A percentile compares a stretch with the other conserved stretches of the same genome.
These are phyloP conservation scores for Mucor lusitanicus DNA, from an alignment of 371 early-diverging fungal species.

Conservation along the genomic window DNA sequence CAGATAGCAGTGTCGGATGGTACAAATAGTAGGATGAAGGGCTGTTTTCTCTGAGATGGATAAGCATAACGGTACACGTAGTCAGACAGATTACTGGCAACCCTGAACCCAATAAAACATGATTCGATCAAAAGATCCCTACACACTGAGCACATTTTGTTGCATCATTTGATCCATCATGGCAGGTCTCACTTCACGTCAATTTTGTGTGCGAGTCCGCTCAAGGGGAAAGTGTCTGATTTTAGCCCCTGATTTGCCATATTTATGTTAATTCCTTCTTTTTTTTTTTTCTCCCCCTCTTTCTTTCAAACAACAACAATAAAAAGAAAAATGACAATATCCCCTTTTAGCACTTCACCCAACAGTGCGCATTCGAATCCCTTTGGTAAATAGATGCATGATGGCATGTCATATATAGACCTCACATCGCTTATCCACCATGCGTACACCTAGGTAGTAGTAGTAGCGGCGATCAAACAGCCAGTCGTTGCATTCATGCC, in stretches of 20 bases:
- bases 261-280: constrained; percentile 4
- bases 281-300: not conserved
- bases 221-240: not conserved
- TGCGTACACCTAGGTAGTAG: not conserved
- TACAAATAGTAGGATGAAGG: no score
- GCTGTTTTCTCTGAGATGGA: no score
- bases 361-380: not conserved
- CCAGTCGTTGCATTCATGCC: constrained; percentile 55
- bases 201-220: not conserved
- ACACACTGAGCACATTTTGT: no score
- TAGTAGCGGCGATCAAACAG: not conserved
- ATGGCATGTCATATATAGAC: not conserved
- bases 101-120: no score
- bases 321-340: not conserved
- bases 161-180: no score
- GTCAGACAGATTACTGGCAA: no score
- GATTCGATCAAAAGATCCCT: no score
- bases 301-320: not conserved
- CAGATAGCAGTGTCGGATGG: no score
- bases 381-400: not conserved
- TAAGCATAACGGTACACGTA: no score
- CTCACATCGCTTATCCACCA: not conserved
- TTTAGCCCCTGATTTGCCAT: constrained; percentile 1
- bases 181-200: no score
- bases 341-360: not conserved